Base-by-base conservation (phyloP, 495 filamentous ascomycete species). In the Pyrenula massariospora region DNA sequence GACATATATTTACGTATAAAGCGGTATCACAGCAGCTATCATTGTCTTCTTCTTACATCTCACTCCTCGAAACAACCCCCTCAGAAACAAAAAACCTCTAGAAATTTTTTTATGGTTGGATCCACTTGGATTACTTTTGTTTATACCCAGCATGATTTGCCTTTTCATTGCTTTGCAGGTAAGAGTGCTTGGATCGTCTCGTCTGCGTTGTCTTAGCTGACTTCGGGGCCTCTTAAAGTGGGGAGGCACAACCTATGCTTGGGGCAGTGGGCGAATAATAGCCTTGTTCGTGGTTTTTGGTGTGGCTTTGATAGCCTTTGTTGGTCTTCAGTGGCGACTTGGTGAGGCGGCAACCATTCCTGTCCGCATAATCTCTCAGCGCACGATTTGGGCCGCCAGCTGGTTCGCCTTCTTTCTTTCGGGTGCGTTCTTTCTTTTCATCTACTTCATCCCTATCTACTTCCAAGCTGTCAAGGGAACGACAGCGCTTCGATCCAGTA, bases 151-250 rank as follows among this genome's bases (percentile, higher is more conserved):
- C 12, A 79, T 94, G 22, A 74, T 91, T 59, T 84, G 78, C 59
- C 67, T 92, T 1, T 65, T 95, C 12, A 72, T 95, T 0, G 91
- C 91, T 0, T 72, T 95, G 21, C 88, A 93, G n/a, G n/a, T n/a
- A n/a, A n/a, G n/a, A n/a, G n/a, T n/a, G n/a, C n/a, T n/a, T 95
- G 21, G 87, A n/a, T n/a, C n/a, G n/a, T n/a, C n/a, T n/a, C n/a
- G n/a, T n/a, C n/a, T n/a, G n/a, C n/a, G n/a, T n/a, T n/a, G n/a
- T n/a, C n/a, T n/a, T n/a, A n/a, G n/a, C n/a, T n/a, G n/a, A n/a
- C n/a, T n/a, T n/a, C n/a, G n/a, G n/a, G n/a, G n/a, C n/a, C n/a
- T n/a, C n/a, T n/a, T n/a, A n/a, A n/a, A 93, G 65, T 95, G 90
- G 90, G 89, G 89, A 49, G 89, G 89, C 2, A 77, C 76, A 0